A percentile compares a stretch with the other conserved stretches of the same genome.
phyloP scores from a whole-genome alignment of 2,329 filamentous ascomycete genomes.

The Hymenoscyphus salicellus region DNA sequence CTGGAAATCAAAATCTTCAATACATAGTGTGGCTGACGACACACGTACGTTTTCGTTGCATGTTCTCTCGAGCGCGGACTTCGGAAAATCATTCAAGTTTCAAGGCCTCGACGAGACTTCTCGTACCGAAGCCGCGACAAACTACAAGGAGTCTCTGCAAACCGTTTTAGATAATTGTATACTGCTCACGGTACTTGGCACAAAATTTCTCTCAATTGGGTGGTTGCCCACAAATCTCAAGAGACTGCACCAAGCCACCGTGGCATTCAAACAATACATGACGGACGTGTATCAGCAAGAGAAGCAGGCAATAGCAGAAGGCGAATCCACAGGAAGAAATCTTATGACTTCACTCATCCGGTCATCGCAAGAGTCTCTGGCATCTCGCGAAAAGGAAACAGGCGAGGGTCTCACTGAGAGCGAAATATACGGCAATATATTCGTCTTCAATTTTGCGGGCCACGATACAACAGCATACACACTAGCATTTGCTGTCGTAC shows the following conservation, averaged over 20 bases:
- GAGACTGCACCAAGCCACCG: not conserved
- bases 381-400: too few relatives aligned
- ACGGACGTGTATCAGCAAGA: slow-evolving; percentile 2
- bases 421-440: slow-evolving; percentile 62
- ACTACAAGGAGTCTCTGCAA: not conserved
- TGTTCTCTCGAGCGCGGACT: not conserved
- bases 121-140: not conserved
- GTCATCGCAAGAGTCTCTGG: not conserved
- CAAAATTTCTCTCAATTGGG: not conserved
- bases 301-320: not conserved
- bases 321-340: not conserved
- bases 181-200: not conserved
- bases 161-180: slow-evolving; percentile 3
- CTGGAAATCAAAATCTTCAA: not conserved
- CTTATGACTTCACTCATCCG: slow-evolving; percentile 7
- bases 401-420: slow-evolving; percentile 2
- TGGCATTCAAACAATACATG: slow-evolving; percentile 6
- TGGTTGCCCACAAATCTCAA: not conserved
- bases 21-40: not conserved
- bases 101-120: not conserved
- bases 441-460: slow-evolving; percentile 64
- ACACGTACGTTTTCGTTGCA: not conserved
- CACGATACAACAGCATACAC: slow-evolving; percentile 75
- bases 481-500: slow-evolving; percentile 64
- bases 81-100: not conserved